These are phyloP conservation scores for Rhizopus sp. DNA, from an alignment of 371 early-diverging fungal genomes.

Conservation along the genomic window DNA sequence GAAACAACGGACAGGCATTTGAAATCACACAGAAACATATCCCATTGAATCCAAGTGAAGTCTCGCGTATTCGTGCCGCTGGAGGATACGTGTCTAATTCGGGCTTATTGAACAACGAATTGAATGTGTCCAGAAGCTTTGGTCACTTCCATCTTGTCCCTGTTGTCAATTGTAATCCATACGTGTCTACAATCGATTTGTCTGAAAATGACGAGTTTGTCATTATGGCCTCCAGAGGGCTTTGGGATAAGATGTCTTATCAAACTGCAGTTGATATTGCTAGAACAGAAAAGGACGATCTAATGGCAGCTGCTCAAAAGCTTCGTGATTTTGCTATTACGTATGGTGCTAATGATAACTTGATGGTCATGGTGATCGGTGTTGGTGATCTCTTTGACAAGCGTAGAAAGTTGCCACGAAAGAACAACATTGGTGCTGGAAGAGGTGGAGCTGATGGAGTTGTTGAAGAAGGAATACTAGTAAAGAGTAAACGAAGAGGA, in stretches of 20 bases:
- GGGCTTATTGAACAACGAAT: conserved; percentile 71
- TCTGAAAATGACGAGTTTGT: conserved; percentile 88
- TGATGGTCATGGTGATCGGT: conserved; percentile 86
- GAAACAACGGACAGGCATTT: conserved; percentile 69
- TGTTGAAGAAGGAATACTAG: conserved; percentile 25
- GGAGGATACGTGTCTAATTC: conserved; percentile 80
- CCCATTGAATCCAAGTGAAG: conserved; percentile 69
- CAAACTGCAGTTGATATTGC: conserved; percentile 86
- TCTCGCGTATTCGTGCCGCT: conserved; percentile 71
- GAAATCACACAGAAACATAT: conserved; percentile 79
- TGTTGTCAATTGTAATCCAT: conserved; percentile 85
- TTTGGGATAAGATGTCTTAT: conserved; percentile 84
- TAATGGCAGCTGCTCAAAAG: conserved; percentile 79
- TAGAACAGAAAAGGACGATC: conserved; percentile 69
- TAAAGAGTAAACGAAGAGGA: conserved; percentile 45
- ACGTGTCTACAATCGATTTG: conserved; percentile 69
- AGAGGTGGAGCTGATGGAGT: conserved; percentile 18
- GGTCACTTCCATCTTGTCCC: conserved; percentile 84
- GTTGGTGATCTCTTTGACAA: conserved; percentile 73
- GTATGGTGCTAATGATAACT: conserved; percentile 74
- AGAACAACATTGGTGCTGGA: conserved; percentile 22
- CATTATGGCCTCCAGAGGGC: conserved; percentile 78
- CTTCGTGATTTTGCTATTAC: conserved; percentile 86
- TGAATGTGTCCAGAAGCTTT: conserved; percentile 80
- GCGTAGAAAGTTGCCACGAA: conserved; percentile 30